These are phyloP conservation scores for Plasmodium gonderi DNA, from an alignment of 169 alveolate genomes.

Conservation along the genomic window DNA sequence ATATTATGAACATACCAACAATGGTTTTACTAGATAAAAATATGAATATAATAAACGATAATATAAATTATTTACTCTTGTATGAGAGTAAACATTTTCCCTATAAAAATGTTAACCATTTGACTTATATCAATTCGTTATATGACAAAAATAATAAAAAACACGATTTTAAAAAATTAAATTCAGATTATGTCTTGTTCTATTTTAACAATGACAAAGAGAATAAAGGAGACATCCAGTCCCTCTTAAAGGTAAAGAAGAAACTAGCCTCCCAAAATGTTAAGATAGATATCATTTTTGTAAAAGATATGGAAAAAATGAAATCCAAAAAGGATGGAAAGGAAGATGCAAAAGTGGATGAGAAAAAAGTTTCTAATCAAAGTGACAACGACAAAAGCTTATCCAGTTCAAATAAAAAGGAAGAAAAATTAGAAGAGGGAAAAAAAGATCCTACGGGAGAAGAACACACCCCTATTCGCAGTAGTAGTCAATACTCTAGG, in stretches of 20 bases:
- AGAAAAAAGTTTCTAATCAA: background rate
- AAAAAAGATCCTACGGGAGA: too few relatives aligned
- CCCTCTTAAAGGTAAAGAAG: constrained; percentile 35
- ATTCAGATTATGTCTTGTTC: constrained; percentile 52
- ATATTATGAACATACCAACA: constrained; percentile 67
- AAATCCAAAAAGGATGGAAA: background rate
- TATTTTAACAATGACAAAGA: constrained; percentile 58
- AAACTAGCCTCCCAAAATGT: constrained; percentile 23
- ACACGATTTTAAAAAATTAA: constrained; percentile 28
- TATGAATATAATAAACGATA: constrained; percentile 64
- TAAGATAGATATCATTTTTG: constrained; percentile 50
- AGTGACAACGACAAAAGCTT: background rate
- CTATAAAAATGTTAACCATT: constrained; percentile 10
- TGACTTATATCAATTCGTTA: constrained; percentile 30
- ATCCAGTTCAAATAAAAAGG: background rate
- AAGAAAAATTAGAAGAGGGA: background rate
- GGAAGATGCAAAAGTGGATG: background rate
- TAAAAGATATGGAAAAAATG: constrained; percentile 37
- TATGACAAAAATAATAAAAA: constrained; percentile 50
- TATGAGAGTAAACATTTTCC: constrained; percentile 52
- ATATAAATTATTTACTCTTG: constrained; percentile 60
- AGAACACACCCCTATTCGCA: background rate
- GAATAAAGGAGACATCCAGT: constrained; percentile 40
- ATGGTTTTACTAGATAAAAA: constrained; percentile 67
- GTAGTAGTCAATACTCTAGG: background rate